Percentiles rank a stretch among this genome's conserved stretches.
Evolutionary conservation across 169 alveolate genomes (phyloP).

Genomic region (Eimeria praecox): DNA sequence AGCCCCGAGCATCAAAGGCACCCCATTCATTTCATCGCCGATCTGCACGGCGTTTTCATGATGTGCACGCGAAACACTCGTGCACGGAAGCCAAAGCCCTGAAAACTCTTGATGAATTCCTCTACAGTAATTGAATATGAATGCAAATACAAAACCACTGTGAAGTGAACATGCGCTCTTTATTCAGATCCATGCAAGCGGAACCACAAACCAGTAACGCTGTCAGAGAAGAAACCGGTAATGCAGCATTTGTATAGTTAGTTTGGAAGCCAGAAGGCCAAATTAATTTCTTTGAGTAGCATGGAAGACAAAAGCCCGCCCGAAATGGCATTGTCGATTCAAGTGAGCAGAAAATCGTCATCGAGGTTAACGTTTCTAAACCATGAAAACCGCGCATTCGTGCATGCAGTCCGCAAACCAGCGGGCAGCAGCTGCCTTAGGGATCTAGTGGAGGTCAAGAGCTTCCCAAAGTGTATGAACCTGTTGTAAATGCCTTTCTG

Average conservation of each 20-base stretch:
- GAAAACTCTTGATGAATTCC: background rate
- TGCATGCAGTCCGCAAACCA: conserved; percentile 29
- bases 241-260: background rate
- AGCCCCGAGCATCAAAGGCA: background rate
- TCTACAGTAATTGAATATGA: background rate
- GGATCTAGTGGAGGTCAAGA: background rate
- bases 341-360: background rate
- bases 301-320: background rate
- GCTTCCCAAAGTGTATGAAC: conserved; percentile 7
- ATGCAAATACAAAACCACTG: background rate
- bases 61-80: background rate
- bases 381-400: background rate
- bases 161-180: background rate
- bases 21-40: background rate
- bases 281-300: background rate
- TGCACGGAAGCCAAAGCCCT: background rate
- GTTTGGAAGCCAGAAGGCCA: background rate
- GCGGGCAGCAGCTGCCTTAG: background rate
- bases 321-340: conserved; percentile 16
- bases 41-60: background rate
- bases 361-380: background rate
- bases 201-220: background rate
- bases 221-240: background rate
- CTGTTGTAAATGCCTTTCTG: background rate
- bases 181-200: conserved; percentile 1